Evolutionary conservation across 306 rosid species (phyloP).

Genomic region (Quercus suber): DNA sequence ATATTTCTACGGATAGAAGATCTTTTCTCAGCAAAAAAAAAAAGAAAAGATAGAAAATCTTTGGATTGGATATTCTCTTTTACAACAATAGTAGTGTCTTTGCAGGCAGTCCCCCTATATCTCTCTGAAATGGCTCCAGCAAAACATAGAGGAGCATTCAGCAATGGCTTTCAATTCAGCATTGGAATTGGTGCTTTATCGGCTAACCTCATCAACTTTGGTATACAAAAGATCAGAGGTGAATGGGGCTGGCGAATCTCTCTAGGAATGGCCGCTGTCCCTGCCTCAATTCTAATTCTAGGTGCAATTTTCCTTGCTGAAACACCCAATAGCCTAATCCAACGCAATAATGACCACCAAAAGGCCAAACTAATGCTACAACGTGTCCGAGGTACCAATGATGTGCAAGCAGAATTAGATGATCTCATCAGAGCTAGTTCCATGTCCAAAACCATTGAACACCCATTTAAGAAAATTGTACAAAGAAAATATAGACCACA

Average conservation of each 20-base stretch:
- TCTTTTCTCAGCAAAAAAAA: too few species aligned
- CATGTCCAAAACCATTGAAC: conserved; percentile 12
- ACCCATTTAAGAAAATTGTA: conserved; percentile 26
- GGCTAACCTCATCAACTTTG: conserved; percentile 69
- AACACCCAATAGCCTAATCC: conserved; percentile 79
- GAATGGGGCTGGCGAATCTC: conserved; percentile 77
- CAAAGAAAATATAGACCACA: conserved; percentile 43
- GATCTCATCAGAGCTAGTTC: conserved; percentile 38
- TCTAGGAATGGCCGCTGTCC: conserved; percentile 68
- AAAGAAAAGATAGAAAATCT: too few species aligned
- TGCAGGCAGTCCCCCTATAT: conserved; percentile 72
- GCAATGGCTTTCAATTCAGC: conserved; percentile 80
- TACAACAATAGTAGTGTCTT: neutral
- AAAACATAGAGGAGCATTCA: conserved; percentile 64
- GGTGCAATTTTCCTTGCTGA: conserved; percentile 82
- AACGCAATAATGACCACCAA: conserved; percentile 36
- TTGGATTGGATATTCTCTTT: neutral
- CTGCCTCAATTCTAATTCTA: conserved; percentile 56
- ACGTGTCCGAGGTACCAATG: conserved; percentile 41
- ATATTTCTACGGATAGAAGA: too few species aligned
- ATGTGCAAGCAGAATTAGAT: conserved; percentile 43
- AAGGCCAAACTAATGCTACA: conserved; percentile 52
- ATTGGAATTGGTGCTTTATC: conserved; percentile 54
- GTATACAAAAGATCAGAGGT: conserved; percentile 57
- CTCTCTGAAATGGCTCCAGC: conserved; percentile 85